Base-by-base conservation (phyloP, 2,329 filamentous ascomycete genomes). In the Fusarium sacchari region DNA sequence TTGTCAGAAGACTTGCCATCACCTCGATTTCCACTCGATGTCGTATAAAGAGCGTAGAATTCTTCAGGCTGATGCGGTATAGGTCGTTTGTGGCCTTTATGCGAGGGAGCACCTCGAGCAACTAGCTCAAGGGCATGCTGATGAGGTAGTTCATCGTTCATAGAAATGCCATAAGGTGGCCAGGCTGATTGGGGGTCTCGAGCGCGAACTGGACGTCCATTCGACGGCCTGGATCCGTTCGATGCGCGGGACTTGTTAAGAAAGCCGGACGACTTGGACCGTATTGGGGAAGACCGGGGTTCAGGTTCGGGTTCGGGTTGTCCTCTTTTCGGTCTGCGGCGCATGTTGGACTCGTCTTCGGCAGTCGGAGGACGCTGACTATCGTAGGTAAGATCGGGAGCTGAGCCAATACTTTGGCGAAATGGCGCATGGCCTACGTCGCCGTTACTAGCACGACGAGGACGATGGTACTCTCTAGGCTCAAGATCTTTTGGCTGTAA, bases 101-200 rank as follows among this genome's bases (percentile, higher is more conserved):
- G 87, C 5, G 84, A 83, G 9, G 90, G 88, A 5, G 87, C 89
- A 11, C 90, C 90, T 13, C 85, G 83, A n/a, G 85, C 84, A 69
- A 92, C 88, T 65, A 90, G 83, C 55, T 89, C 86, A 81, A 87
- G 86, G 15, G 90, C 90, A 53, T 86, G 85, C 47, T 84, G 84
- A 22, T 88, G 85, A 2, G 86, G 81, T 14, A 92, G 83, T 67
- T 88, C 86, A 42, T 88, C 86, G 30, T 84, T 79, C 47, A 78
- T 82, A 17, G 84, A 82, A 53, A 90, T 80, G 56, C 86, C 87
- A 17, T 82, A 80, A 0, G 90, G 90, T 24, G 90, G 90, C 90
- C 90, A 92, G 75, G 86, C 82, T 5, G 85, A 86, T 64, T 88
- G 79, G 10, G 85, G 83, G 12, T 72, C 73, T 14, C 67, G 58